Percentiles rank a stretch among this genome's conserved stretches.
Evolutionary conservation across 1,284 basidiomycete genomes (phyloP).

Genomic region (Neonothopanus nambi): DNA sequence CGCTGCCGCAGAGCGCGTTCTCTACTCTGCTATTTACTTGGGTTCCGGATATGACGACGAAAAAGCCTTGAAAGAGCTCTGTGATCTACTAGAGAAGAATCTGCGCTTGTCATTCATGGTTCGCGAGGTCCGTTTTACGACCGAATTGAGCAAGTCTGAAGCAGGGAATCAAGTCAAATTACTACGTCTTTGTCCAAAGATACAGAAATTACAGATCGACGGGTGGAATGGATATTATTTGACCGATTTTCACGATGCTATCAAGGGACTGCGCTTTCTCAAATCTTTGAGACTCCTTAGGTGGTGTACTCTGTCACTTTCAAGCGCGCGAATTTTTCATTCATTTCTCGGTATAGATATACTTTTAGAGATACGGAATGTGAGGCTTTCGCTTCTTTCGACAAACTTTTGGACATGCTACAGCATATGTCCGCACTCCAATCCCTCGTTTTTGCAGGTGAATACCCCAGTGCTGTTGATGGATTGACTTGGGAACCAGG

Average conservation of each 20-base stretch:
- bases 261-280: neutral
- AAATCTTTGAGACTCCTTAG: neutral
- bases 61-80: neutral
- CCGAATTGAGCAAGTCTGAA: neutral
- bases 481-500: neutral
- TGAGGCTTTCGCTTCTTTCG: neutral
- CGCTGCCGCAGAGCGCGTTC: neutral
- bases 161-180: neutral
- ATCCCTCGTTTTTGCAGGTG: neutral
- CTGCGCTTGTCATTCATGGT: neutral
- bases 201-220: neutral
- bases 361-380: neutral
- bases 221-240: neutral
- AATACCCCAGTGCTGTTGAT: neutral
- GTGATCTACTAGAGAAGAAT: neutral
- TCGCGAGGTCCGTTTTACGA: neutral
- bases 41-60: neutral
- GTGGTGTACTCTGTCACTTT: neutral
- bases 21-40: neutral
- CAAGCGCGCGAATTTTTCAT: neutral
- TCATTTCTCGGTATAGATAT: neutral
- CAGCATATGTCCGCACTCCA: neutral
- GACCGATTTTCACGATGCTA: neutral
- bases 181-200: neutral
- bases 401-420: neutral